These are phyloP conservation scores for Adansonia gregorii DNA, from an alignment of 441 rosid species.

Conservation along the genomic window DNA sequence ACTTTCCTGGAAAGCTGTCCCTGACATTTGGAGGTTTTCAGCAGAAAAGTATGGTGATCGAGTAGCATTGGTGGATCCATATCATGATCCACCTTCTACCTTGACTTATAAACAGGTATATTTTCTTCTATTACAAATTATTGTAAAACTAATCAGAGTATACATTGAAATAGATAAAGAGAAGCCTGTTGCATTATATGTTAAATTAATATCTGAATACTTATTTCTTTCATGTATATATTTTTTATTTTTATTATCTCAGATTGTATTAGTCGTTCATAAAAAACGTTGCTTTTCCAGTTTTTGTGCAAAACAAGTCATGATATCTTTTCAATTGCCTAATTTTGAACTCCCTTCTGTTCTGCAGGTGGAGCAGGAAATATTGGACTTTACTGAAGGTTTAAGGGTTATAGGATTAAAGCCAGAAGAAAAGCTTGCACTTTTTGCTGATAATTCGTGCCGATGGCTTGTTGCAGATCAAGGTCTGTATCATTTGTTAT, in stretches of 20 bases:
- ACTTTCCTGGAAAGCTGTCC: constrained; percentile 67
- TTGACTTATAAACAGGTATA: constrained; percentile 79
- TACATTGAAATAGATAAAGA: constrained; percentile 11
- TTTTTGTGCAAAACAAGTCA: constrained; percentile 5
- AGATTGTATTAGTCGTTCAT: background rate
- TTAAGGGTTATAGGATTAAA: constrained; percentile 78
- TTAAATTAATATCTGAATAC: background rate
- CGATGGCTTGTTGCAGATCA: constrained; percentile 98
- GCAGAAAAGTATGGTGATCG: constrained; percentile 79
- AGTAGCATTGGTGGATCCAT: constrained; percentile 80
- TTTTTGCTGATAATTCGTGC: constrained; percentile 93
- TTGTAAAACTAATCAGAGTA: background rate
- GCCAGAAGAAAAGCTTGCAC: constrained; percentile 85
- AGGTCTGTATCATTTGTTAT: constrained; percentile 49
- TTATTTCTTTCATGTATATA: background rate
- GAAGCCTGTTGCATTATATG: background rate
- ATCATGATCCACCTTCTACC: constrained; percentile 80
- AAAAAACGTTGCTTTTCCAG: background rate
- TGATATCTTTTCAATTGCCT: background rate
- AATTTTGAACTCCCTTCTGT: constrained; percentile 32
- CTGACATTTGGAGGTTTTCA: constrained; percentile 90
- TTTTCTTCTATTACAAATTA: background rate
- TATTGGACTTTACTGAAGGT: constrained; percentile 87
- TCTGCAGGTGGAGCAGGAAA: constrained; percentile 85
- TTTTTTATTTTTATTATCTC: background rate